Base-by-base conservation (phyloP, 352 stramenopile genomes). In the Phytopythium chamaehyphon region DNA sequence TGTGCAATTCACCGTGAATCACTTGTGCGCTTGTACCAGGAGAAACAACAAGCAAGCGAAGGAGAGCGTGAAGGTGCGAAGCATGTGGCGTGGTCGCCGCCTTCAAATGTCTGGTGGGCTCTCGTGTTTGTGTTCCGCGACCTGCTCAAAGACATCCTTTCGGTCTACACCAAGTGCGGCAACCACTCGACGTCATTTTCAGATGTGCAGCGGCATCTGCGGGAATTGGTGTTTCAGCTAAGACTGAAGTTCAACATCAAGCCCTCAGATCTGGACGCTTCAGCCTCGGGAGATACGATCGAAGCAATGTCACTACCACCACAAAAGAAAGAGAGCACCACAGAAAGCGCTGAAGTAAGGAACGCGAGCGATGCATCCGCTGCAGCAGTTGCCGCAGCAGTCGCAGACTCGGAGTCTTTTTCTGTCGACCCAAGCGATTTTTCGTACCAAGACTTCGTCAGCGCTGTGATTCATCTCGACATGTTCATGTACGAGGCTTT, bases 401-500 rank as follows among this genome's bases (percentile, higher is more conserved):
- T 40, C 2, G 21, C 42, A 11, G 22, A 45, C 16, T 22, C 38
- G 14, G 42, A 54, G 24, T 54, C 44, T 8, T 56, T 66, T 16
- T 54, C 61, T 19, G 56, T 61, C 12, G 61, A 73, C 37, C 60
- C 67, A 24, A 75, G 61, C 47, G 71, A 73, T 48, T 82, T 78
- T 23, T 59, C 68, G 43, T 82, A 82, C 53, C 65, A 82, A 33
- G 71, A 82, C 51, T 82, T 82, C 51, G 68, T 79, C 45, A 56
- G 55, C 44, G 71, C 71, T 28, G 58, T 82, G 33, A 73, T 62
- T 36, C 55, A 69, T 28, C 47, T 78, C 18, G 71, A 82, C 53
- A 51, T 82, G 44, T 79, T 76, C 56, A 79, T 76, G 71, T 82
- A 82, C 62, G 65, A 82, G 22, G 69, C 71, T 15, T 82, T 82